Evolutionary conservation across 352 stramenopile genomes (phyloP).

Genomic region (Thraustotheca clavata): DNA sequence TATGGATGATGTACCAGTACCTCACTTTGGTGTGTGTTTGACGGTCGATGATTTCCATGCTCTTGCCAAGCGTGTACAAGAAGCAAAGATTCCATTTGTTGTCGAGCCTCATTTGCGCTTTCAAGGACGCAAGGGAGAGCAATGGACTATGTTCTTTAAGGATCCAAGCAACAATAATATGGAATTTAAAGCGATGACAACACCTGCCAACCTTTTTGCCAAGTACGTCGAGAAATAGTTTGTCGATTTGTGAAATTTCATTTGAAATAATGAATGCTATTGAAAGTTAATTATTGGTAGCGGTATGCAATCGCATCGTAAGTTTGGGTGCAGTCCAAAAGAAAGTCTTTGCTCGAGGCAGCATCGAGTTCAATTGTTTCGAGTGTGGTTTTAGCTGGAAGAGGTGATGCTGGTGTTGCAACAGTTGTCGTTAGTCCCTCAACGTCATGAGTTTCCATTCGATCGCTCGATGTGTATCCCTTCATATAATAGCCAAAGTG

Average conservation of each 20-base stretch:
- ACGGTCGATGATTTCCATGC: constrained; percentile 90
- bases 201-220: constrained; percentile 95
- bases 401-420: too few species aligned
- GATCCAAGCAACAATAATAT: constrained; percentile 96
- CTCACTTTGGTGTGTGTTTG: constrained; percentile 92
- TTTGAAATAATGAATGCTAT: neutral
- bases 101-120: constrained; percentile 95
- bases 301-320: neutral
- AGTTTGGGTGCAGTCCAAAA: neutral
- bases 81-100: constrained; percentile 87
- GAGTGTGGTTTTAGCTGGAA: too few species aligned
- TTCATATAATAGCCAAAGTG: too few species aligned
- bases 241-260: neutral
- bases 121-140: constrained; percentile 90
- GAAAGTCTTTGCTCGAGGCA: neutral
- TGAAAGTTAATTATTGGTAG: neutral
- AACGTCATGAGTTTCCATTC: too few species aligned
- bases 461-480: too few species aligned
- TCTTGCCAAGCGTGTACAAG: constrained; percentile 75
- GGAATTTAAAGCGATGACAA: constrained; percentile 99
- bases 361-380: neutral
- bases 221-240: constrained; percentile 89
- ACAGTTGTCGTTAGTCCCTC: too few species aligned
- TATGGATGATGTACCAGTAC: constrained; percentile 95
- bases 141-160: constrained; percentile 99